Evolutionary conservation across 805 yeast species (phyloP).

Genomic region (Sugiyamaella marilandica): DNA sequence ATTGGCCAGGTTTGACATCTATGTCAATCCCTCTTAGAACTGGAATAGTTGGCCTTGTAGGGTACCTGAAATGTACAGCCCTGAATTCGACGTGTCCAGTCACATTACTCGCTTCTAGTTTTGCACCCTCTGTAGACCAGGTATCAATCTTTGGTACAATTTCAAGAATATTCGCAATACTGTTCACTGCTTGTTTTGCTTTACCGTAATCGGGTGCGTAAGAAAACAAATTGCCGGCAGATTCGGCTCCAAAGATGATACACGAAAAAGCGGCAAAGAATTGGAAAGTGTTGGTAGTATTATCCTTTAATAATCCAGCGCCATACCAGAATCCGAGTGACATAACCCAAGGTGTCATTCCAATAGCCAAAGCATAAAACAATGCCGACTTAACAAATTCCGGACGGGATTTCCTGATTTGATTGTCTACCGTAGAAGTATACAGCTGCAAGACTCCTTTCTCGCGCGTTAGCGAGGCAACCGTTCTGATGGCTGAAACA

Average conservation of each 20-base stretch:
- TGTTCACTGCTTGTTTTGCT: conserved; percentile 36
- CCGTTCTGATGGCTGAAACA: conserved; percentile 38
- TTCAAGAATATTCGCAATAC: conserved; percentile 31
- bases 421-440: conserved; percentile 25
- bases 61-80: conserved; percentile 61
- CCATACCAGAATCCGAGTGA: conserved; percentile 44
- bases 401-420: conserved; percentile 27
- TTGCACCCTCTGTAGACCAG: conserved; percentile 27
- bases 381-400: conserved; percentile 32
- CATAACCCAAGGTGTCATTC: conserved; percentile 36
- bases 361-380: conserved; percentile 36
- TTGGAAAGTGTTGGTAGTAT: conserved; percentile 28
- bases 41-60: conserved; percentile 48
- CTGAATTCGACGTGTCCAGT: conserved; percentile 50
- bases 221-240: conserved; percentile 38
- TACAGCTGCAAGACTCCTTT: conserved; percentile 33
- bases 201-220: conserved; percentile 41
- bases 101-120: conserved; percentile 29
- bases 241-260: conserved; percentile 38
- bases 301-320: conserved; percentile 31
- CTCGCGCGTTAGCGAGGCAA: conserved; percentile 39
- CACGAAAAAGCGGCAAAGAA: conserved; percentile 38
- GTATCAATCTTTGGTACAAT: conserved; percentile 33
- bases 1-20: conserved; percentile 42
- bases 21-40: conserved; percentile 50